Evolutionary conservation across 345 rosid species (phyloP), one percentile per base, ranked within the genome.

Genomic region (Eucalyptus melliodora): DNA sequence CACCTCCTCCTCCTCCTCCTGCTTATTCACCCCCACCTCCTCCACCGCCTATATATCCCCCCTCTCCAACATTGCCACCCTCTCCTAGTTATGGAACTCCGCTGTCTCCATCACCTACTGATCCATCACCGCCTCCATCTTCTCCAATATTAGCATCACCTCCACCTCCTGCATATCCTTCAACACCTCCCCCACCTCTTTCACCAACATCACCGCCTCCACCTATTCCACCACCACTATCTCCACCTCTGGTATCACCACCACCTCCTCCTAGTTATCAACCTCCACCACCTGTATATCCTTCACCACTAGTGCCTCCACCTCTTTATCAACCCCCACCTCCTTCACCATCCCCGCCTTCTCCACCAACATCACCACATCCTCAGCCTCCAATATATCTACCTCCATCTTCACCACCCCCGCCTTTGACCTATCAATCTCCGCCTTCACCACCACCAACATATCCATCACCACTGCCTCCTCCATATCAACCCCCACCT

Each of bases 21-120:
- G 5, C 45, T 31, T 23, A 40, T 24, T 11, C 11, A 45, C 55
- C 53, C 34, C 87, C 88, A 45, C 59, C 65, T 31, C 31, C 88
- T 19, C 82, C 82, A 31, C 50, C 50, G 13, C 59, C 40, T 34
- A 69, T 55, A 51, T 89, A 87, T 67, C 87, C 89, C 5, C 91
- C 89, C 8, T 27, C 87, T 47, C 86, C 92, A 27, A 89, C 91
- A 87, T 67, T 89, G 19, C 90, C 91, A 51, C 88, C 89, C 6
- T 47, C 45, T 23, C 40, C 69, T 8, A 27, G 45, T 87, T 60
- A 31, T 31, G 37, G 53, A 45, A 51, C 88, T 53, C 50, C 50
- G 3, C 45, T 49, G 3, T 17, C 88, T 31, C 77, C 81, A 60
- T 51, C 81, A 11, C 80, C 88, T 56, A 49, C 88, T 34, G 49